A percentile compares a stretch with the other conserved stretches of the same genome.
phyloP scores from a whole-genome alignment of 2,329 filamentous ascomycete genomes.

The Xylaria arbuscula region DNA sequence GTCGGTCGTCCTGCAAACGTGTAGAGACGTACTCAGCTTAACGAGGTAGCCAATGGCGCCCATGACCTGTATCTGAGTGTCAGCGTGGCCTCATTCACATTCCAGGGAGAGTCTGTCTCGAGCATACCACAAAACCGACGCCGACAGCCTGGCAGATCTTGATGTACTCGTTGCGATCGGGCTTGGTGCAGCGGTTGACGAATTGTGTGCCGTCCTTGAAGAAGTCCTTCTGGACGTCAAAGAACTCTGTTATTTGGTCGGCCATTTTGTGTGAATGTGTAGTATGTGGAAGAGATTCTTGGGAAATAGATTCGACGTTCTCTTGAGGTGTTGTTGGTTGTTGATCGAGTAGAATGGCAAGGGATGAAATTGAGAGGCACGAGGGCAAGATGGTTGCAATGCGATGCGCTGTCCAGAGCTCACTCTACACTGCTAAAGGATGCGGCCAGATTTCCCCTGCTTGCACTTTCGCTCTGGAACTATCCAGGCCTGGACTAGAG shows the following conservation, averaged over 20 bases:
- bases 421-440: slow-evolving; percentile 21
- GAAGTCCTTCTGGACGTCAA: slow-evolving; percentile 76
- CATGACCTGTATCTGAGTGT: slow-evolving; percentile 35
- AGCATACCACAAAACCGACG: slow-evolving; percentile 70
- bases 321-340: not conserved
- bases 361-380: not conserved
- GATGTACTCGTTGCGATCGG: slow-evolving; percentile 59
- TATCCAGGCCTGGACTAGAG: not conserved
- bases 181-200: slow-evolving; percentile 71
- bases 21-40: slow-evolving; percentile 68
- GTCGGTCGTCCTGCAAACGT: not conserved
- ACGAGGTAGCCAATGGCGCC: slow-evolving; percentile 74
- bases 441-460: slow-evolving; percentile 44
- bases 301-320: not conserved
- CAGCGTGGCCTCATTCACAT: not conserved
- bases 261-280: slow-evolving; percentile 59
- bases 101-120: not conserved
- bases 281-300: not conserved
- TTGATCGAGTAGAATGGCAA: not conserved
- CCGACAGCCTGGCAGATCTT: slow-evolving; percentile 70
- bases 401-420: slow-evolving; percentile 37
- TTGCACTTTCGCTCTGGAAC: slow-evolving; percentile 1
- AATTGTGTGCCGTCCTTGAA: slow-evolving; percentile 71
- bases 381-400: not conserved
- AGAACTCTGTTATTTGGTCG: slow-evolving; percentile 76